phyloP scores from a whole-genome alignment of 1,139 yeast species.

The Candida neerlandica region DNA sequence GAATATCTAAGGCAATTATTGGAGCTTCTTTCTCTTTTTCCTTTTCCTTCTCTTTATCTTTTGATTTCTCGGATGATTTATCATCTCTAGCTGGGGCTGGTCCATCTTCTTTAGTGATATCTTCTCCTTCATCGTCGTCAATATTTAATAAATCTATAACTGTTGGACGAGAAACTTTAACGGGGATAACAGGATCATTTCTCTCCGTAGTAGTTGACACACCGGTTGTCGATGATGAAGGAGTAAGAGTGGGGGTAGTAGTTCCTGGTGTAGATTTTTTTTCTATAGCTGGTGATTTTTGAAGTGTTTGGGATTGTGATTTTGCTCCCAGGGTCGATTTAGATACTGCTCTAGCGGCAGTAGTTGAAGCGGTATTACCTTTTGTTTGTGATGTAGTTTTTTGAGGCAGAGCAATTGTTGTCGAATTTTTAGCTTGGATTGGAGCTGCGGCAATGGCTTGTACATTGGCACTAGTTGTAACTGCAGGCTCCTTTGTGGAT shows the following conservation, averaged over 20 bases:
- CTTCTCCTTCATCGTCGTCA: constrained; percentile 15
- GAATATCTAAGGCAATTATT: constrained; percentile 62
- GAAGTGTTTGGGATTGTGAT: constrained; percentile 13
- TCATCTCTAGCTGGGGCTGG: constrained; percentile 11
- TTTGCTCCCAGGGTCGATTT: neutral
- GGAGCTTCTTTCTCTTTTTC: constrained; percentile 36
- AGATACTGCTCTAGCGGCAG: neutral
- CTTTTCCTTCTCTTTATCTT: constrained; percentile 23
- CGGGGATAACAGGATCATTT: constrained; percentile 17
- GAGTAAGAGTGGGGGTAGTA: neutral
- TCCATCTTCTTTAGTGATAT: constrained; percentile 13
- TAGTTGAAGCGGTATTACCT: neutral
- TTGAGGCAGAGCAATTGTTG: constrained; percentile 1
- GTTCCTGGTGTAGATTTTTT: constrained; percentile 13
- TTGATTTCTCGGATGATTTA: constrained; percentile 18
- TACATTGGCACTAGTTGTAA: neutral
- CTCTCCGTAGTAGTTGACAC: constrained; percentile 15
- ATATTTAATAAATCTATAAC: constrained; percentile 18
- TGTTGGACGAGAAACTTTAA: constrained; percentile 17
- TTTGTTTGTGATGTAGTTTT: neutral
- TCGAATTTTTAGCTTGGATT: neutral
- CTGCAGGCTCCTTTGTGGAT: neutral
- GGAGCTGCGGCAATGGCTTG: neutral
- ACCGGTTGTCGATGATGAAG: neutral
- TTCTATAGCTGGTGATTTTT: constrained; percentile 18